Conservation (phyloP, 2,329 filamentous ascomycete species). For the Tolypocladium tundrense region DNA sequence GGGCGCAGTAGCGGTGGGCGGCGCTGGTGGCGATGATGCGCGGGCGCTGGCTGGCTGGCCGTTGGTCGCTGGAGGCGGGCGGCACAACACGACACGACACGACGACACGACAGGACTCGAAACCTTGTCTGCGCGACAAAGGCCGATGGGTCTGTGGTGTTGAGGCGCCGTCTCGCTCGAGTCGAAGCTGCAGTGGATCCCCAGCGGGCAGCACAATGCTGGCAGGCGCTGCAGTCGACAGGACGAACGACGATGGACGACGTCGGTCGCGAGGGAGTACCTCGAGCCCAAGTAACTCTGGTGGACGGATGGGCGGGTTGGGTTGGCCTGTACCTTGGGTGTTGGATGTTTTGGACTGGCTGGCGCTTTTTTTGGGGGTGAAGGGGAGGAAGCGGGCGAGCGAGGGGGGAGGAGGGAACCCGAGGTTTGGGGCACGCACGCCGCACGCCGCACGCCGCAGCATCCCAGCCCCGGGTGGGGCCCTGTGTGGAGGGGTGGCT, state of each 20-base stretch:
- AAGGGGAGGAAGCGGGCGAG: slow-evolving; percentile 13
- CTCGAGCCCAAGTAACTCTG: slow-evolving; percentile 30
- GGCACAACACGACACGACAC: slow-evolving; percentile 2
- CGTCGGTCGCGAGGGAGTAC: slow-evolving; percentile 21
- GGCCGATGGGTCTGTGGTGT: slow-evolving; percentile 1
- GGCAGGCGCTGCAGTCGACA: slow-evolving; percentile 4
- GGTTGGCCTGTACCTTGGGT: slow-evolving; percentile 13
- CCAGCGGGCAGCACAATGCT: slow-evolving; percentile 5
- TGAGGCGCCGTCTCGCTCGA: slow-evolving; percentile 1
- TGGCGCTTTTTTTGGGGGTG: slow-evolving; percentile 22
- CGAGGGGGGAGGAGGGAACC: slow-evolving; percentile 1
- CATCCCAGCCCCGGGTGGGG: background rate
- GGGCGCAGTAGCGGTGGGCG: background rate
- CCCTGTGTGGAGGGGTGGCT: slow-evolving; percentile 4
- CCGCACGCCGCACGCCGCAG: background rate
- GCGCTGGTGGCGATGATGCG: slow-evolving; percentile 1
- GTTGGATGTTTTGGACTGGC: slow-evolving; percentile 27
- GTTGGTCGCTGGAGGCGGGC: slow-evolving; percentile 1
- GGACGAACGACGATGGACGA: slow-evolving; percentile 12
- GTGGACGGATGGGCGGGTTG: slow-evolving; percentile 1
- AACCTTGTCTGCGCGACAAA: background rate
- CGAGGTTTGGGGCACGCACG: slow-evolving; percentile 1
- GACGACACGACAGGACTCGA: slow-evolving; percentile 2
- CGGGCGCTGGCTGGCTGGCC: background rate
- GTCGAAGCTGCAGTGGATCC: slow-evolving; percentile 5